Percentiles rank a stretch among this genome's conserved stretches.
These are phyloP conservation scores for Plicaturopsis crispa DNA, from an alignment of 768 basidiomycete species.

Conservation along the genomic window DNA sequence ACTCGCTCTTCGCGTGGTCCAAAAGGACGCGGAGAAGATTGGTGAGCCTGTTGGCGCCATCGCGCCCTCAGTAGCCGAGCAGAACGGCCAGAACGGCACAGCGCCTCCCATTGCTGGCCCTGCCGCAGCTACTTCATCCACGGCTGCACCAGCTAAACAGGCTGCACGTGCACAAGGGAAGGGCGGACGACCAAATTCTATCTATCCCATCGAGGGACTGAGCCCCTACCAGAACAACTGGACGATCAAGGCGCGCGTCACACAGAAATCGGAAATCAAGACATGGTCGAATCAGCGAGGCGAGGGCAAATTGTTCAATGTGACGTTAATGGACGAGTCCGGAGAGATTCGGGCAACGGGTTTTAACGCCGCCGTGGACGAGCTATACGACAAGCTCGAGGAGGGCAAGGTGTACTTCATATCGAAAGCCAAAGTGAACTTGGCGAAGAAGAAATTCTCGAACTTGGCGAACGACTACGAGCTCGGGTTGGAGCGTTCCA, in stretches of 20 bases:
- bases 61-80: too few species aligned
- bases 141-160: slow-evolving; percentile 4
- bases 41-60: slow-evolving; percentile 44
- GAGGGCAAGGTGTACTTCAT: slow-evolving; percentile 92
- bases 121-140: slow-evolving; percentile 5
- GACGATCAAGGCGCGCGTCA: slow-evolving; percentile 95
- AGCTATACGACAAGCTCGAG: slow-evolving; percentile 75
- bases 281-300: slow-evolving; percentile 86
- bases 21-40: slow-evolving; percentile 57
- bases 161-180: slow-evolving; percentile 10
- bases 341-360: slow-evolving; percentile 88
- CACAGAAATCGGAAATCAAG: slow-evolving; percentile 81
- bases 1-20: slow-evolving; percentile 55
- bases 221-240: slow-evolving; percentile 98
- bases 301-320: slow-evolving; percentile 92
- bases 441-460: slow-evolving; percentile 96
- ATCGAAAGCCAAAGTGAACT: slow-evolving; percentile 84
- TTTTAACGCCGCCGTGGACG: slow-evolving; percentile 82
- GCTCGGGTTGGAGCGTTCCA: slow-evolving; percentile 74
- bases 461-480: slow-evolving; percentile 92
- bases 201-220: slow-evolving; percentile 87
- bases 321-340: slow-evolving; percentile 91
- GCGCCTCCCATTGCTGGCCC: slow-evolving; percentile 3
- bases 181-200: slow-evolving; percentile 20
- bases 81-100: background rate